phyloP scores from a whole-genome alignment of 345 rosid genomes.

The Eutrema yunnanense region DNA sequence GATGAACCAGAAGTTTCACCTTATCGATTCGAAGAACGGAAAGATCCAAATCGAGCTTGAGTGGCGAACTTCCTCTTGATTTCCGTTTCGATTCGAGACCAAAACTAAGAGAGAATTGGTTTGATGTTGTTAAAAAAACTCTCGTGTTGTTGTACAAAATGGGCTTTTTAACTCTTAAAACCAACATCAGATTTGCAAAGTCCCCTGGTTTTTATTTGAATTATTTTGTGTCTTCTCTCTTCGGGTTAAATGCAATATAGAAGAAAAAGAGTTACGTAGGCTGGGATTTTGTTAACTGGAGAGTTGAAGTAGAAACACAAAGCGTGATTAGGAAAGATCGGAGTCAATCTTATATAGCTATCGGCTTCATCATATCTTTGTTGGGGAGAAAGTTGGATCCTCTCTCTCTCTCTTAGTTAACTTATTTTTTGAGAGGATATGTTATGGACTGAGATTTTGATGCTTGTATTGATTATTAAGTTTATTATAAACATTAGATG shows the following conservation, averaged over 20 bases:
- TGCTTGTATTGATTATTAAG: too few relatives aligned
- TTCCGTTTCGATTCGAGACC: not conserved
- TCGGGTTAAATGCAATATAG: not conserved
- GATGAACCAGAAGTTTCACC: constrained; percentile 81
- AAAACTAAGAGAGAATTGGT: constrained; percentile 19
- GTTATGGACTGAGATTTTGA: too few relatives aligned
- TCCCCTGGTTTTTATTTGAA: not conserved
- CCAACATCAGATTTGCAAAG: constrained; percentile 23
- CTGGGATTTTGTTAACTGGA: too few relatives aligned
- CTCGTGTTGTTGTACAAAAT: constrained; percentile 23
- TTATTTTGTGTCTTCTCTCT: not conserved
- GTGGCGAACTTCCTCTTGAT: constrained; percentile 69
- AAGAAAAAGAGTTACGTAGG: too few relatives aligned
- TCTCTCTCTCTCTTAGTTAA: too few relatives aligned
- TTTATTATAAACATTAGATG: too few relatives aligned
- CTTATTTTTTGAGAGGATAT: too few relatives aligned
- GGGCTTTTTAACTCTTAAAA: constrained; percentile 23
- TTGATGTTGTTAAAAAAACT: constrained; percentile 8
- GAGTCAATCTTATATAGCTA: too few relatives aligned
- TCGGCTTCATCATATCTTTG: too few relatives aligned
- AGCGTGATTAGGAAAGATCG: too few relatives aligned
- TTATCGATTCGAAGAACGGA: constrained; percentile 90
- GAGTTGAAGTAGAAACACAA: too few relatives aligned
- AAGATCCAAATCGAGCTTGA: constrained; percentile 77
- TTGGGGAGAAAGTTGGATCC: too few relatives aligned